Evolutionary conservation across 345 rosid genomes (phyloP).

Genomic region (Physaria fendleri): DNA sequence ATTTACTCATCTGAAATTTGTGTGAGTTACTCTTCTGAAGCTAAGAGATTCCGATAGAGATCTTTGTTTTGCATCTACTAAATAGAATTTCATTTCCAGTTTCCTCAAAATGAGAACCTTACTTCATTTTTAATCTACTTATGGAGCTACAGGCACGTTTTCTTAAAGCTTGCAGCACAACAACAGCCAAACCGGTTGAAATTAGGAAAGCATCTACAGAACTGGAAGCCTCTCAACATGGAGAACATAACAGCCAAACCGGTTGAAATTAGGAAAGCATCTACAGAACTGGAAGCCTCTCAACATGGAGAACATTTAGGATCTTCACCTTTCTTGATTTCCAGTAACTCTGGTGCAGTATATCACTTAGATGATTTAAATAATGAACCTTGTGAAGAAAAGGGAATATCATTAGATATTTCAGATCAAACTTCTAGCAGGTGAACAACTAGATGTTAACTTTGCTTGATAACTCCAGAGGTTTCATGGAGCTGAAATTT

Average conservation of each 20-base stretch:
- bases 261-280: constrained; percentile 47
- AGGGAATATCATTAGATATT: neutral
- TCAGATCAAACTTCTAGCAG: constrained; percentile 58
- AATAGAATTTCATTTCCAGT: neutral
- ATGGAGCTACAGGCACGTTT: constrained; percentile 45
- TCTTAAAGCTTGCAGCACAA: constrained; percentile 60
- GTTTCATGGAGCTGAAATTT: neutral
- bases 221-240: constrained; percentile 36
- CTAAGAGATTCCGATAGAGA: neutral
- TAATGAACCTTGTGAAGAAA: constrained; percentile 31
- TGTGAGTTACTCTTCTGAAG: neutral
- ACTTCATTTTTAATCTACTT: neutral
- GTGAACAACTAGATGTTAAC: constrained; percentile 27
- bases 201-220: constrained; percentile 42
- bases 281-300: constrained; percentile 34
- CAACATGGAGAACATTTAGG: constrained; percentile 28
- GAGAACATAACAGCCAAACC: constrained; percentile 45
- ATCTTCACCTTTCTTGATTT: constrained; percentile 46
- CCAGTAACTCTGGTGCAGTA: constrained; percentile 32
- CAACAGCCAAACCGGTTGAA: constrained; percentile 58
- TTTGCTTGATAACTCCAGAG: neutral
- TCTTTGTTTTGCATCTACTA: neutral
- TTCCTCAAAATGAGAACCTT: neutral
- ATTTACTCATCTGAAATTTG: neutral
- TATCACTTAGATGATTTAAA: constrained; percentile 36